Base-by-base conservation (phyloP, 2,329 filamentous ascomycete species). In the Arthrobotrys conoides region DNA sequence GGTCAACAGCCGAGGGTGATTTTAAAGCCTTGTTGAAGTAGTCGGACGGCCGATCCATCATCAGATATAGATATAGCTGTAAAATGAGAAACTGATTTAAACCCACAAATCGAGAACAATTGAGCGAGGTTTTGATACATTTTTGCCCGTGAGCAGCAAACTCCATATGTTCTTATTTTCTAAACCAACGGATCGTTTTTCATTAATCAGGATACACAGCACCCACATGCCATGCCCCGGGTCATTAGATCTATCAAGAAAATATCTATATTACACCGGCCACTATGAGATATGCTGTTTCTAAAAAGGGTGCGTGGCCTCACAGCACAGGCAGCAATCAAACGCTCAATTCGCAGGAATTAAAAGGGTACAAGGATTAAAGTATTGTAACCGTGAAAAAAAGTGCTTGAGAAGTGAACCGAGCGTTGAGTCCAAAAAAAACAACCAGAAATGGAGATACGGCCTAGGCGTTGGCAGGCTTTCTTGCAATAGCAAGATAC, bases 401-500 rank as follows among this genome's bases (percentile, higher is more conserved):
- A 20, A n/a, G 20, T 33, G 41, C 27, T n/a, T 49, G 30, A 44
- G 68, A 46, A 30, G 36, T 14, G 41, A 53, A 55, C 30, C 30
- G 41, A 57, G 36, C n/a, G n/a, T 22, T 24, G 27, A 67, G 48
- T 49, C 55, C 82, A 3, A 27, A n/a, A 20, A 46, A 46, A 20
- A 30, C 14, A 33, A 30, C 18, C 30, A 53, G 30, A n/a, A n/a
- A 22, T 4, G 14, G 22, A 24, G n/a, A n/a, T 30, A 30, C 27
- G 27, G 27, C n/a, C 41, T 57, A 76, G 2, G 59, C n/a, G 18
- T 65, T 20, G 9, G 63, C 63, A 3, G 95, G 93, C 88, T 97
- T 97, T 86, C 93, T 90, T 79, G 90, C 95, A 76, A 97, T 90
- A 93, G 97, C 97, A 83, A 98, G 87, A 86, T 97, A 97, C 95